These are phyloP conservation scores for Monosporascus sp. DNA, from an alignment of 2,329 filamentous ascomycete genomes.

Conservation along the genomic window DNA sequence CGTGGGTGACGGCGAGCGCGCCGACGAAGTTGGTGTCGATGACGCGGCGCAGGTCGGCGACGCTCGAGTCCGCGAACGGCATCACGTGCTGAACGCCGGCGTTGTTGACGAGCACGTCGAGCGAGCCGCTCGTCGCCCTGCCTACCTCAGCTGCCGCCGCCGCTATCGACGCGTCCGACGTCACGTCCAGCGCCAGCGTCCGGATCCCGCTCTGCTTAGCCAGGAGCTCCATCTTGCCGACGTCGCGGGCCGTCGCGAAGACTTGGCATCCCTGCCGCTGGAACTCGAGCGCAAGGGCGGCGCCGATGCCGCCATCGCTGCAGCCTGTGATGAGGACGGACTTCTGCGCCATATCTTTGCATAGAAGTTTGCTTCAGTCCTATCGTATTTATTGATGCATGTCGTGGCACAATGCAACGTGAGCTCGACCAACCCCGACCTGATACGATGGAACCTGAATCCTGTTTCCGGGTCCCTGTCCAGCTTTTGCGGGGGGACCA, in stretches of 20 bases:
- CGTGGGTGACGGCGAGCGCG: constrained; percentile 26
- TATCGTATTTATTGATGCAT: neutral
- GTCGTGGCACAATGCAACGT: no score
- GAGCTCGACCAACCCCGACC: neutral
- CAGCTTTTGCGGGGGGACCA: neutral
- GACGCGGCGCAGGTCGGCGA: constrained; percentile 13
- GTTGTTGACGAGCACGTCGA: constrained; percentile 25
- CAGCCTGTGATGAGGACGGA: constrained; percentile 5
- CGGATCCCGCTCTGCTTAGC: constrained; percentile 15
- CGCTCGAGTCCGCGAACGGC: constrained; percentile 17
- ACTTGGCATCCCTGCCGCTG: neutral
- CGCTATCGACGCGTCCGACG: constrained; percentile 19
- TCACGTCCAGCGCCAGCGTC: constrained; percentile 25
- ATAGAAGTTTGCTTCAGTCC: no score
- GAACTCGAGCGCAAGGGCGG: constrained; percentile 15
- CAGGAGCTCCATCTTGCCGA: constrained; percentile 18
- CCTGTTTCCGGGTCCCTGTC: neutral
- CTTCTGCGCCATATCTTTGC: neutral
- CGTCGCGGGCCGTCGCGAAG: constrained; percentile 19
- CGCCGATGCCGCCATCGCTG: constrained; percentile 18
- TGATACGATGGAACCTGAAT: no score
- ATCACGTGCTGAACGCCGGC: constrained; percentile 18
- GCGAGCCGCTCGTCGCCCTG: constrained; percentile 5
- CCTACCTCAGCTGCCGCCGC: constrained; percentile 11
- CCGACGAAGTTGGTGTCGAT: constrained; percentile 25